Base-by-base conservation (phyloP, 495 filamentous ascomycete genomes). In the Staphylotrichum longicolle region DNA sequence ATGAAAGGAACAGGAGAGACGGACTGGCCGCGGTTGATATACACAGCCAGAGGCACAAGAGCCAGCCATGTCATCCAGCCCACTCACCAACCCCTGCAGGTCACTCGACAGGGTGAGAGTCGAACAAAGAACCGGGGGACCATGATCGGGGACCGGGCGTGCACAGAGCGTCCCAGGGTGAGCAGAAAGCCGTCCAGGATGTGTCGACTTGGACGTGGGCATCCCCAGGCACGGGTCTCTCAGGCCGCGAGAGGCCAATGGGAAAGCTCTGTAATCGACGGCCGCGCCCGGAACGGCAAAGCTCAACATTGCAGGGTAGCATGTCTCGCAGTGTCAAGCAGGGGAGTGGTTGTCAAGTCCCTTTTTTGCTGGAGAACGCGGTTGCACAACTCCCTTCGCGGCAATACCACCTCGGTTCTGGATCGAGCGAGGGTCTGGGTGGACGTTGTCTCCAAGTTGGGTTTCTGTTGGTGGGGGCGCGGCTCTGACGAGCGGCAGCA, bases 1-100 rank as follows among this genome's bases (percentile, higher is more conserved):
- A 68, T 64, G 68, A 69, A 63, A 50, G 66, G 60, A 57, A 54
- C 60, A 60, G 15, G 30, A 57, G 60, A 66, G 47, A 33, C 14
- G 15, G 58, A n/a, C 20, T 47, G 41, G 41, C 34, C 4, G 46
- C 44, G 12, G 52, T 30, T 60, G 56, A 60, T 64, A 64, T 64
- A 64, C 15, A 47, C 46, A 57, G 54, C 44, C 3, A n/a, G 10
- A 45, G n/a, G 32, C 4, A 37, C 48, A 20, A 41, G 47, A 44
- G 45, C 55, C 6, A 15, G 57, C 3, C 27, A 51, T 37, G 48
- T 5, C 41, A 37, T 30, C 44, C 39, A 45, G 11, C 27, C 27
- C 34, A 41, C 34, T 8, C 33, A 9, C 51, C n/a, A 27, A 45
- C 50, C 58, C 49, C 14, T 45, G 40, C 49, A 32, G 7, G 57